Base-by-base conservation (phyloP, 345 rosid species). In the Bretschneidera sinensis region DNA sequence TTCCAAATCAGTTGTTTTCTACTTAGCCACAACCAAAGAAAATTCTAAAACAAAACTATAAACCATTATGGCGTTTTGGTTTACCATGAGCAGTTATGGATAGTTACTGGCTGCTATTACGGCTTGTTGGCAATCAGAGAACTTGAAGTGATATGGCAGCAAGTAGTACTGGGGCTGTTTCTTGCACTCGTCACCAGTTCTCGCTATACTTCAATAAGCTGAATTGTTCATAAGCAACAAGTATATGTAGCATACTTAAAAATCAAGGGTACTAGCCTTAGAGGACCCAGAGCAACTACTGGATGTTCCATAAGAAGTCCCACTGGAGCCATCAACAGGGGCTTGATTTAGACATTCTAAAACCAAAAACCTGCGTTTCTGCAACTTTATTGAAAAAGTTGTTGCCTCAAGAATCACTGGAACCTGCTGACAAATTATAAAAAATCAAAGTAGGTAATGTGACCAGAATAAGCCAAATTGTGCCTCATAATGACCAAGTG, bases 301-400 rank as follows among this genome's bases (percentile, higher is more conserved):
- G 0, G 91, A 67, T 49, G 88, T 78, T 59, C 88, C 85, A 60
- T 89, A 89, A 1, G 96, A 92, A 67, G 77, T 72, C 64, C 98
- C 97, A 69, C 87, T 85, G 6, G 97, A 85, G 51, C 96, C 94
- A 50, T 89, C 97, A 24, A 92, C 79, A 7, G 97, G 98, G 56
- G 97, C 98, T 82, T 92, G 97, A 76, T 89, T 92, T 68, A 92
- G 67, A 70, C 86, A 85, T 72, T 92, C 98, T 55, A 89, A 73
- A 73, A 80, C 76, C 82, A 87, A 72, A 74, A 70, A 86, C 61
- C 90, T 80, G 23, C 97, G 83, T 71, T 85, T 89, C 49, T 81
- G 89, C 72, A 92, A 73, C 68, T 92, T 92, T 67, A 92, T 80
- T 14, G 98, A 89, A 66, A 76, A 89, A 2, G 96, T 89, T 39